These are phyloP conservation scores for Lactarius akahatsu DNA, from an alignment of 768 basidiomycete genomes.

Conservation along the genomic window DNA sequence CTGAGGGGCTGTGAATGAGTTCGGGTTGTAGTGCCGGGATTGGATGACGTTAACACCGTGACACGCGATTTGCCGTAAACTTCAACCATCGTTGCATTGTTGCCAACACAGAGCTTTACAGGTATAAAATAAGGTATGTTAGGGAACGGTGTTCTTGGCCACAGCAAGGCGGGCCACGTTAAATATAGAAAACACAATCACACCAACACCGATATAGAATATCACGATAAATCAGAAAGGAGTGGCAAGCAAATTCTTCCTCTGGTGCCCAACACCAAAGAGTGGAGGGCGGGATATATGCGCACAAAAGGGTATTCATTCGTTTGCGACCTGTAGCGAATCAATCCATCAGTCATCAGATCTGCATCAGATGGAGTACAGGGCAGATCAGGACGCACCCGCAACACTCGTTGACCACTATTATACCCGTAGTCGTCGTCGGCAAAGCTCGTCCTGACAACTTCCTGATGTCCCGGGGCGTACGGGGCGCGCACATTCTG, in stretches of 20 bases:
- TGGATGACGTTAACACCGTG: neutral
- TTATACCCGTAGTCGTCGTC: conserved; percentile 39
- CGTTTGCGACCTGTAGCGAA: conserved; percentile 22
- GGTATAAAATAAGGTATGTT: conserved; percentile 14
- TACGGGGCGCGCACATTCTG: neutral
- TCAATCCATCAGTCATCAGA: neutral
- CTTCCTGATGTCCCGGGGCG: conserved; percentile 22
- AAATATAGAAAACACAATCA: conserved; percentile 6
- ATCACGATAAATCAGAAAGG: conserved; percentile 24
- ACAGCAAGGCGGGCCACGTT: conserved; percentile 8
- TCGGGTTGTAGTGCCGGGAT: neutral
- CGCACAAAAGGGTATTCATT: conserved; percentile 4
- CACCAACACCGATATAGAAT: conserved; percentile 6
- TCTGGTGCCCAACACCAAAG: neutral
- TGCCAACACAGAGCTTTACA: conserved; percentile 10
- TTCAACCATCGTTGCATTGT: conserved; percentile 4
- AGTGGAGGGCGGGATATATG: neutral
- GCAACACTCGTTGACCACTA: conserved; percentile 35
- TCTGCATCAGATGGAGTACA: neutral
- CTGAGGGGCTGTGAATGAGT: neutral
- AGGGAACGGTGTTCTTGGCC: conserved; percentile 16
- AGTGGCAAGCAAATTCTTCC: conserved; percentile 8
- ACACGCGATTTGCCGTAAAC: conserved; percentile 1
- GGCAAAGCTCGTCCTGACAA: conserved; percentile 32
- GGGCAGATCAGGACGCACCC: conserved; percentile 29